Conservation (phyloP, 2,329 filamentous ascomycete genomes). For the Dendrostoma leiphaemia region DNA sequence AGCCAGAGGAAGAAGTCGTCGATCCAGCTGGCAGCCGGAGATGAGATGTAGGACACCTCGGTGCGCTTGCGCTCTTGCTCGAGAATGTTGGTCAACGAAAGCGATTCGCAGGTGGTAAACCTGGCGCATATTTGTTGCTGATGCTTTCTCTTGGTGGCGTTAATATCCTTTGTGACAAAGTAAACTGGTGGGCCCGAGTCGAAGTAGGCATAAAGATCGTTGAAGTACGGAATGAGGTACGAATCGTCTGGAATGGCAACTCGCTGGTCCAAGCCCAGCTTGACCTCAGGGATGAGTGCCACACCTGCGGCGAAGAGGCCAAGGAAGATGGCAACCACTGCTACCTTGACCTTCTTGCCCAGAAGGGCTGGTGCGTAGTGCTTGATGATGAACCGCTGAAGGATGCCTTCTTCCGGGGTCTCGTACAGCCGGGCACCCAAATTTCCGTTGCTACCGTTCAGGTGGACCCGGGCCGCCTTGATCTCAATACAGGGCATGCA, state of each 20-base stretch:
- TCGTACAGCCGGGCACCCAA: slow-evolving; percentile 62
- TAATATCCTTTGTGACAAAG: slow-evolving; percentile 82
- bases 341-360: slow-evolving; percentile 74
- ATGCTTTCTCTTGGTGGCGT: slow-evolving; percentile 70
- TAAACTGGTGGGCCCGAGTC: slow-evolving; percentile 92
- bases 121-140: slow-evolving; percentile 88
- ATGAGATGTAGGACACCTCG: slow-evolving; percentile 82
- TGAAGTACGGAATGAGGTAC: slow-evolving; percentile 94
- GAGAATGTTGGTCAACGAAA: slow-evolving; percentile 83
- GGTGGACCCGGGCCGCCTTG: slow-evolving; percentile 67
- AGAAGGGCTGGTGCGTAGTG: slow-evolving; percentile 81
- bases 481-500: slow-evolving; percentile 89
- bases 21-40: slow-evolving; percentile 90
- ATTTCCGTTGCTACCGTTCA: slow-evolving; percentile 60
- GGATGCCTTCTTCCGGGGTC: slow-evolving; percentile 74
- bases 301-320: slow-evolving; percentile 83
- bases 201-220: slow-evolving; percentile 91
- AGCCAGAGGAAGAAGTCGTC: slow-evolving; percentile 97
- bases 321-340: slow-evolving; percentile 77
- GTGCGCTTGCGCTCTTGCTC: slow-evolving; percentile 92
- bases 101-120: slow-evolving; percentile 82
- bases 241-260: slow-evolving; percentile 92
- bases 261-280: slow-evolving; percentile 89
- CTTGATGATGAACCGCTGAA: slow-evolving; percentile 89
- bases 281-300: slow-evolving; percentile 78